A percentile compares a stretch with the other conserved stretches of the same genome.
Conservation (phyloP, 116 monocot genomes). For the Phalaenopsis hybrid region DNA sequence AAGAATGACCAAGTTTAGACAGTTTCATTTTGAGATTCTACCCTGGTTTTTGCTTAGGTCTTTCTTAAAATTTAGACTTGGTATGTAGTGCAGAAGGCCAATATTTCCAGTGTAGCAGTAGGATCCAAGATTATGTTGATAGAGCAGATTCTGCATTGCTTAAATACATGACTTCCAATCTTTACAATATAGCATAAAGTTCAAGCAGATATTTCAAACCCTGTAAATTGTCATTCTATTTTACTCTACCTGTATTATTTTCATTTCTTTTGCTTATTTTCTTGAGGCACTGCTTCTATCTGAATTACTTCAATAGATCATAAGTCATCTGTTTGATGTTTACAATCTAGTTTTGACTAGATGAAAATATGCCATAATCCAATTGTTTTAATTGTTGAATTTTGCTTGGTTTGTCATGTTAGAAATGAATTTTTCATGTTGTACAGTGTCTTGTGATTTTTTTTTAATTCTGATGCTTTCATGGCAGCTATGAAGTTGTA, state of each 20-base stretch:
- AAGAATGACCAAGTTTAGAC: too few species aligned
- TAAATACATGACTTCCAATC: neutral
- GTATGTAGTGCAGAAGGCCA: too few species aligned
- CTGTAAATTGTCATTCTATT: too few species aligned
- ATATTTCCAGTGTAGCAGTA: neutral
- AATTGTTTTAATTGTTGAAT: too few species aligned
- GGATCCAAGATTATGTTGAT: neutral
- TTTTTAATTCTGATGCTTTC: neutral
- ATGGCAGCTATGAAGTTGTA: constrained; percentile 55
- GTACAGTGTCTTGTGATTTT: neutral
- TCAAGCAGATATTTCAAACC: neutral
- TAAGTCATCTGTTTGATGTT: too few species aligned
- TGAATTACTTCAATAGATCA: neutral
- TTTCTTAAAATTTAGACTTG: too few species aligned
- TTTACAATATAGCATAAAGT: neutral
- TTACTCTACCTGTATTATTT: neutral
- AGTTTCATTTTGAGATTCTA: too few species aligned
- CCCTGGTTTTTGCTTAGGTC: too few species aligned
- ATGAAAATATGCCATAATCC: too few species aligned
- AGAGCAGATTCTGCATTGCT: neutral
- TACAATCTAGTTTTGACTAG: too few species aligned
- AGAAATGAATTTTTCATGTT: neutral
- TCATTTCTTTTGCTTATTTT: neutral
- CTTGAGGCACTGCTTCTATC: neutral
- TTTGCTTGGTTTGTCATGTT: neutral